Evolutionary conservation across 1,284 basidiomycete genomes (phyloP), one percentile per base, ranked within the genome.

Genomic region (Ganoderma leucocontextum): DNA sequence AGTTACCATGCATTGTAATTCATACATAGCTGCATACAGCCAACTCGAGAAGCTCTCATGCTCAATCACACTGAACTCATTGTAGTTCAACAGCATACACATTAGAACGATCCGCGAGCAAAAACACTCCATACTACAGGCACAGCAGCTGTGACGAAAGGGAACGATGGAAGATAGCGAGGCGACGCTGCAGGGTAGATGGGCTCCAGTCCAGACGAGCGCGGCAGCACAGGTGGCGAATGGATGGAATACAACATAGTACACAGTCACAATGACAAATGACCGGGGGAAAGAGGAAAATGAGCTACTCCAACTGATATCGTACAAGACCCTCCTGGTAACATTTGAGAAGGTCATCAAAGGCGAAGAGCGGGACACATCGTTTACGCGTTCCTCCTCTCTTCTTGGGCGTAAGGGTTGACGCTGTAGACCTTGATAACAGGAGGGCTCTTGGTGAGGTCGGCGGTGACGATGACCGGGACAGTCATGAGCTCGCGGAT

Each of bases 341-440:
- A 60, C 52, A 53, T 33, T 53, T 53, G 52, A 66, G 62, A 65
- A 49, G 19, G 62, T 39, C 55, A 44, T 53, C 62, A 63, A 62
- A 25, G 60, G 33, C 19, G 55, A 68, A 61, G 60, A 64, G 58
- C 19, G 15, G 59, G 60, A 15, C 60, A 52, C 19, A 57, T 13
- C 44, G 59, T 67, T 70, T 42, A 70, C 15, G 66, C 64, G 60
- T 33, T 57, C 39, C 74, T 82, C 80, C 82, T 83, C 78, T 83
- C 85, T 65, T 78, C 78, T 68, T 85, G 84, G 47, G 93, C 90
- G 79, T 93, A 95, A 15, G 93, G 93, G 77, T 95, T 95, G 74
- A 95, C 93, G 75, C 92, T 94, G 84, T 94, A 95, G 65, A 96
- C 95, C 80, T 95, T 95, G 84, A 97, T 92, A 73, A 97, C 95